Percentiles rank a stretch among this genome's conserved stretches.
These are phyloP conservation scores for Parmelia sp. DNA, from an alignment of 495 filamentous ascomycete species.

Conservation along the genomic window DNA sequence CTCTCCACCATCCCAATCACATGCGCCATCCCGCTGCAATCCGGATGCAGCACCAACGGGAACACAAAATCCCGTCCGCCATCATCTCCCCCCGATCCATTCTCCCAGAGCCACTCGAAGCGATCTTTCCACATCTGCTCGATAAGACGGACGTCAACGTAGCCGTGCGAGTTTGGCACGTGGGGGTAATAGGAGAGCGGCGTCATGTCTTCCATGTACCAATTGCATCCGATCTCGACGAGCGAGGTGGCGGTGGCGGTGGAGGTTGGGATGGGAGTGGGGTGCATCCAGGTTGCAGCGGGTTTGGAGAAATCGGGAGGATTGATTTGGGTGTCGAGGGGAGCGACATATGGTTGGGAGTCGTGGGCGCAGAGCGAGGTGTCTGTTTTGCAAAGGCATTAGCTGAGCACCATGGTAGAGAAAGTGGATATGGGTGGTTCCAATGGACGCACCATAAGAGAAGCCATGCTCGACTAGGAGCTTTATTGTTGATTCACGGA, in stretches of 20 bases:
- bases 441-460: constrained; percentile 39
- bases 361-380: constrained; percentile 51
- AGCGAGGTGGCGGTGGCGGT: constrained; percentile 31
- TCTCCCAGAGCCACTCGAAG: constrained; percentile 40
- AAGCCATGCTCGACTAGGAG: constrained; percentile 51
- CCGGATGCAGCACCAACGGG: constrained; percentile 50
- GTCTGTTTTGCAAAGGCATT: constrained; percentile 28
- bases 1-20: constrained; percentile 55
- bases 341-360: constrained; percentile 48
- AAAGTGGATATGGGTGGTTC: neutral
- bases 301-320: constrained; percentile 46
- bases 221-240: constrained; percentile 50
- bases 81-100: constrained; percentile 32
- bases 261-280: constrained; percentile 32
- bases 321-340: constrained; percentile 40
- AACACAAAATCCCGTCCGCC: constrained; percentile 36
- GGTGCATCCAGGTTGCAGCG: constrained; percentile 54
- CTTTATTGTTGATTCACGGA: constrained; percentile 48
- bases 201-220: constrained; percentile 55
- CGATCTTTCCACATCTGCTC: constrained; percentile 52
- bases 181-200: constrained; percentile 49
- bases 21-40: constrained; percentile 58
- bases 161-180: constrained; percentile 46
- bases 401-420: neutral
- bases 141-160: constrained; percentile 45